Conservation (phyloP, 2,329 filamentous ascomycete species). For the Gaeumannomyces tritici region DNA sequence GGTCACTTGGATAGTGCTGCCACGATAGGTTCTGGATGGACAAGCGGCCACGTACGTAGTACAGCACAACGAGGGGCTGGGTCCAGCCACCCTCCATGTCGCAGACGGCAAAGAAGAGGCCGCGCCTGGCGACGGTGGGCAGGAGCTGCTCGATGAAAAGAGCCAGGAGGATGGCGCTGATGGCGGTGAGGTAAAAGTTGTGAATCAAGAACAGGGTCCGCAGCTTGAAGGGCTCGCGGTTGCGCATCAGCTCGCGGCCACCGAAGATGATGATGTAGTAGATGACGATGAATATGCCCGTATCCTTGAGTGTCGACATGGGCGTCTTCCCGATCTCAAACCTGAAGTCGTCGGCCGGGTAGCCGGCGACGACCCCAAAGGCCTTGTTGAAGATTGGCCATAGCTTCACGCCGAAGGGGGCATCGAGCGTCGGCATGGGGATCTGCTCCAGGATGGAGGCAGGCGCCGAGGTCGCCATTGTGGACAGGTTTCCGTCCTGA, state of each 20-base stretch:
- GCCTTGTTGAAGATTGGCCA: constrained; percentile 93
- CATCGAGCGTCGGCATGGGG: constrained; percentile 73
- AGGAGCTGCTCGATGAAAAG: constrained; percentile 89
- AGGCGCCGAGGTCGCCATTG: constrained; percentile 7
- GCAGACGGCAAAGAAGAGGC: constrained; percentile 87
- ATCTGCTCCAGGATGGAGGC: constrained; percentile 22
- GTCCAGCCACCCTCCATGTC: constrained; percentile 80
- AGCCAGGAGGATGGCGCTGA: constrained; percentile 70
- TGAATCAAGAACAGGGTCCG: constrained; percentile 88
- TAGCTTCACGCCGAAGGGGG: constrained; percentile 81
- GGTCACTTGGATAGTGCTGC: background rate
- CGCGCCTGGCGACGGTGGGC: constrained; percentile 68
- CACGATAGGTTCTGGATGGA: background rate
- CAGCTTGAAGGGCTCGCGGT: constrained; percentile 75
- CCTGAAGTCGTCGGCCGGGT: constrained; percentile 75
- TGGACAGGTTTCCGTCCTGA: background rate
- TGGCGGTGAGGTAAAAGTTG: constrained; percentile 86
- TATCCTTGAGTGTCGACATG: constrained; percentile 82
- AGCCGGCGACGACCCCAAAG: constrained; percentile 68
- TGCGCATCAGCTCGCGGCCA: constrained; percentile 85
- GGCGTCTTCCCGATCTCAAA: constrained; percentile 76
- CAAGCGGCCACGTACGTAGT: constrained; percentile 65
- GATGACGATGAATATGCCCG: constrained; percentile 66
- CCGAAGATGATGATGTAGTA: constrained; percentile 95
- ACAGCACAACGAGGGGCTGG: constrained; percentile 81